Base-by-base conservation (phyloP, 164 flowering plant species). In the Aristolochia contorta region DNA sequence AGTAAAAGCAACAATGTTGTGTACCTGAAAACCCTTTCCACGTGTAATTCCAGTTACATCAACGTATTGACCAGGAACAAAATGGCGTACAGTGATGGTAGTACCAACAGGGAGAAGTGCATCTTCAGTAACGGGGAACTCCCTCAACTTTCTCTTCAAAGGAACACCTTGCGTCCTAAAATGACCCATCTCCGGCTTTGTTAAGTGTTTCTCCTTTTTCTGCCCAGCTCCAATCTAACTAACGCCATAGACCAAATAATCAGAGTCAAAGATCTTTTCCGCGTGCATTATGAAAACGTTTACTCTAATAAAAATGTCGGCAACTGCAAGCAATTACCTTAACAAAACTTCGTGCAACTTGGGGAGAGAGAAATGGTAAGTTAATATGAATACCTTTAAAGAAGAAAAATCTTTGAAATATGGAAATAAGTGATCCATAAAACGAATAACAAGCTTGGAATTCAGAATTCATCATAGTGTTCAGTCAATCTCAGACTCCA, bases 1-100 rank as follows among this genome's bases (percentile, higher is more conserved):
- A 37, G 43, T 0, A 3, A 37, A 37, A 37, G 43, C 43, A 37
- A 6, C 43, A 37, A 37, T 3, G 43, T 37, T 10, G 7, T 1
- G 58, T 58, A 91, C 98, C 98, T 92, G 99, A 70, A 90, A 90
- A 62, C 99, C 99, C 77, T 93, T 90, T 43, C 99, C 99, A 52
- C 66, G 77, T 0, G 94, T 78, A 67, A 88, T 90, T 66, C 97
- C 99, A 24, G 86, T 78, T 56, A 93, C 81, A 74, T 93, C 99
- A 14, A 93, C 89, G 66, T 76, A 85, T 65, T 93, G 99, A 15
- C 99, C 99, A 0, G 96, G 92, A 71, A 93, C 79, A 73, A 93
- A 93, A 79, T 93, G 99, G 25, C 97, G 96, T 58, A 90, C 99
- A 33, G 75, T 73, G 54, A 93, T 68, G 0, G 76, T 56, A 0